These are phyloP conservation scores for Phytophthora uliginosa DNA, from an alignment of 352 stramenopile genomes.

Conservation along the genomic window DNA sequence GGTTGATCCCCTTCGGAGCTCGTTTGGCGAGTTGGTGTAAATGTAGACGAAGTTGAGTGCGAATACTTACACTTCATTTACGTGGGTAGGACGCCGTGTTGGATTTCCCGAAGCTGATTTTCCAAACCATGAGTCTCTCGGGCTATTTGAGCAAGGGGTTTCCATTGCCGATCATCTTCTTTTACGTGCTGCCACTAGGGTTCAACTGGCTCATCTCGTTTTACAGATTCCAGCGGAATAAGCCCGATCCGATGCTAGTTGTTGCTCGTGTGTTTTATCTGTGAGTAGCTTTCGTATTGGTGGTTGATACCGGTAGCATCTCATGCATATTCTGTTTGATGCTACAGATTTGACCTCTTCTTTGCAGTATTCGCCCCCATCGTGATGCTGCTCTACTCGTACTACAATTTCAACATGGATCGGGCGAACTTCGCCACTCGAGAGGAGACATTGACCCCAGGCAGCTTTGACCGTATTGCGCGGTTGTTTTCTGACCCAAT, in stretches of 20 bases:
- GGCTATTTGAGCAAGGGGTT: conserved; percentile 54
- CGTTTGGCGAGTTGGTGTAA: not conserved
- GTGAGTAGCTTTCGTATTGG: conserved; percentile 14
- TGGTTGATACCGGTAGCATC: not conserved
- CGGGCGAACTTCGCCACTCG: conserved; percentile 38
- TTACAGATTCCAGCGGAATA: conserved; percentile 57
- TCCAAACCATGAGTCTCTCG: conserved; percentile 51
- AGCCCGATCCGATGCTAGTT: conserved; percentile 38
- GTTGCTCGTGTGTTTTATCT: conserved; percentile 55
- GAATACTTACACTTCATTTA: not conserved
- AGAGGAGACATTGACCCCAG: conserved; percentile 36
- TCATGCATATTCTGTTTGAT: not conserved
- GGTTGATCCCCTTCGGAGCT: conserved; percentile 10
- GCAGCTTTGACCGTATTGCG: conserved; percentile 49
- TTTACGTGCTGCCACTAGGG: conserved; percentile 47
- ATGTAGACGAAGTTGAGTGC: not conserved
- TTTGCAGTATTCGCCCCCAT: conserved; percentile 63
- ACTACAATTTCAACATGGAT: conserved; percentile 54
- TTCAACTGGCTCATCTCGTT: conserved; percentile 63
- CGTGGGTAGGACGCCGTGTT: conserved; percentile 31
- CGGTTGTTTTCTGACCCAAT: conserved; percentile 48
- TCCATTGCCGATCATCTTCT: conserved; percentile 46
- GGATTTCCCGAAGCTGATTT: conserved; percentile 53
- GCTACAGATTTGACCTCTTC: conserved; percentile 55
- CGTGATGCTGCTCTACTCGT: conserved; percentile 50